phyloP scores from a whole-genome alignment of 768 basidiomycete species.

The Neoboletus brunneissimus region DNA sequence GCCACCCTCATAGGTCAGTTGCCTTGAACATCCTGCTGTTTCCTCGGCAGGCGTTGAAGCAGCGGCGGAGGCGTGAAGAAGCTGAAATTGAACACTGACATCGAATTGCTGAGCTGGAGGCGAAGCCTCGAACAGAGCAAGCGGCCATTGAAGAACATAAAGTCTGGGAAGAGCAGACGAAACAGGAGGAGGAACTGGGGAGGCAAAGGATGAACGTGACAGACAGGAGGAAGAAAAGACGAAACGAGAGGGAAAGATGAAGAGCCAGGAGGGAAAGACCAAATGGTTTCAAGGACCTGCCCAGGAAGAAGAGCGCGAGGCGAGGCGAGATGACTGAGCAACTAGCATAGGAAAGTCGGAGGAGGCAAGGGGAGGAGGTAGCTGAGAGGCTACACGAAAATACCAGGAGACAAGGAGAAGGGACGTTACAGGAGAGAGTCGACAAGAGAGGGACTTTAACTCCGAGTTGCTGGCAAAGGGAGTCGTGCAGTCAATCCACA shows the following conservation, averaged over 20 bases:
- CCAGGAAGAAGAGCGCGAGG: too few species aligned
- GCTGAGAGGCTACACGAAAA: too few species aligned
- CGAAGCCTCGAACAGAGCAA: slow-evolving; percentile 22
- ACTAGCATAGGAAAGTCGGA: too few species aligned
- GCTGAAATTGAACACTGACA: slow-evolving; percentile 41
- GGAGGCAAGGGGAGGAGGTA: too few species aligned
- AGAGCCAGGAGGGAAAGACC: slow-evolving; percentile 1
- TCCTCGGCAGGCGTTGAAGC: slow-evolving; percentile 34
- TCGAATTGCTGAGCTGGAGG: slow-evolving; percentile 42
- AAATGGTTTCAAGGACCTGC: too few species aligned
- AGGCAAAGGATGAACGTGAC: not conserved
- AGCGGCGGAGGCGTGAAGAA: slow-evolving; percentile 41
- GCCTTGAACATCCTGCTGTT: slow-evolving; percentile 32
- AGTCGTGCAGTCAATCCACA: too few species aligned
- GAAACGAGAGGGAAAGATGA: slow-evolving; percentile 21
- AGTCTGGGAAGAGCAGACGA: slow-evolving; percentile 25
- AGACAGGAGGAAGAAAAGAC: not conserved
- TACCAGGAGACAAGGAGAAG: too few species aligned
- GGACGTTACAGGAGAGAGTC: too few species aligned
- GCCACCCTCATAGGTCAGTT: too few species aligned
- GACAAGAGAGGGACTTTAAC: too few species aligned
- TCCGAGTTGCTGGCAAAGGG: too few species aligned
- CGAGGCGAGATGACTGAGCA: too few species aligned
- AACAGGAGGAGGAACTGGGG: slow-evolving; percentile 36
- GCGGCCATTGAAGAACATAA: slow-evolving; percentile 10